Base-by-base conservation (phyloP, 306 rosid species). In the Carpinus viminea region DNA sequence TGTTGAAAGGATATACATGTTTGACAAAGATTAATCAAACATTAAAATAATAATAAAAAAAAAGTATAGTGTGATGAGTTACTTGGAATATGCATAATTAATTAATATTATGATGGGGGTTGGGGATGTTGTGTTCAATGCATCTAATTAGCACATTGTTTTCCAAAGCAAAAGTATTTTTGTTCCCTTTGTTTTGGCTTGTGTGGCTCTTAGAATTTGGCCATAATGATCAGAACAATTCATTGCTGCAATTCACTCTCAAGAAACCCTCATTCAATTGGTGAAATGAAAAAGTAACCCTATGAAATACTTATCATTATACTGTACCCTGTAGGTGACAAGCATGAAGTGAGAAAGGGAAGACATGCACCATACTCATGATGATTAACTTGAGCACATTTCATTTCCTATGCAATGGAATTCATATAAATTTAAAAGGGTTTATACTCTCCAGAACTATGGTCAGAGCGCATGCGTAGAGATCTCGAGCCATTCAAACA, bases 271-370 rank as follows among this genome's bases (percentile, higher is more conserved):
- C 72, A 74, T 84, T 68, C 46, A 79, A 76, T 69, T 79, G 75
- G 73, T 81, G 73, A 78, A 79, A 51, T 50, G 79, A 83, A 87
- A 87, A 85, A 82, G 88, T 36, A 69, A 74, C 74, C 82, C 78
- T 77, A 70, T 20, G 70, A 50, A 82, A 16, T 59, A 50, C 84
- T 80, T 87, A 85, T 85, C 85, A 85, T 85, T 78, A 70, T 78
- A 85, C 87, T 87, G 89, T 38, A 38, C 43, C 43, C 6, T 38
- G 43, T 85, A 80, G 54, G 62, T 82, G 82, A 70, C 78, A 84
- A 84, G 87, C 89, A 82, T 84, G 86, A 78, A 85, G 79, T 81
- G 65, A 68, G 83, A 76, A 16, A 80, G 72, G 76, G 48, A 70
- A 31, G 48, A 36, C 74, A 77, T 79, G 78, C 61, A 70, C 76